Evolutionary conservation across 148 eudicot genomes (phyloP).

Genomic region (Chenopodium quinoa): DNA sequence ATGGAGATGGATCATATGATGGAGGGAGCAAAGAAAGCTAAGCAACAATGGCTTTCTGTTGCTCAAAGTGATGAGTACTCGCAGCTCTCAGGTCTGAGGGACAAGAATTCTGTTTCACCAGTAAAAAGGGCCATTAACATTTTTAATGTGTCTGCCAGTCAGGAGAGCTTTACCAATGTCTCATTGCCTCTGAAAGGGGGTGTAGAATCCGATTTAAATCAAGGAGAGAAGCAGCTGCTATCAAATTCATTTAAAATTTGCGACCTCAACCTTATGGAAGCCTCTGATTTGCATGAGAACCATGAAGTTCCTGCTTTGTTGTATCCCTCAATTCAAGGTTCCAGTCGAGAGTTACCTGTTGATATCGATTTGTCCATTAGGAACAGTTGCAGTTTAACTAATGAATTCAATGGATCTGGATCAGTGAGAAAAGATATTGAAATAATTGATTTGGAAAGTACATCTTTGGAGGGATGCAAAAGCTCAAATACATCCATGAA

Average conservation of each 20-base stretch:
- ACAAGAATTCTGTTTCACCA: slow-evolving; percentile 27
- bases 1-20: slow-evolving; percentile 33
- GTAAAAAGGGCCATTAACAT: slow-evolving; percentile 29
- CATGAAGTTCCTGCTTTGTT: slow-evolving; percentile 39
- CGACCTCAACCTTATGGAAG: slow-evolving; percentile 82
- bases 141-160: slow-evolving; percentile 31
- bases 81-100: slow-evolving; percentile 36
- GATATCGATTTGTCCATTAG: slow-evolving; percentile 72
- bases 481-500: slow-evolving; percentile 36
- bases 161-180: slow-evolving; percentile 33
- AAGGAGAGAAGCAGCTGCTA: slow-evolving; percentile 65
- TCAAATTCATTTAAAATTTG: slow-evolving; percentile 78
- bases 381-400: slow-evolving; percentile 39
- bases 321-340: slow-evolving; percentile 46
- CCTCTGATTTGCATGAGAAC: slow-evolving; percentile 56
- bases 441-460: slow-evolving; percentile 86
- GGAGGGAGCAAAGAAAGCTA: slow-evolving; percentile 58
- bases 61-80: slow-evolving; percentile 36
- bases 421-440: slow-evolving; percentile 61
- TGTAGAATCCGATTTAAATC: slow-evolving; percentile 40
- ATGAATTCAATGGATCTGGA: slow-evolving; percentile 43
- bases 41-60: slow-evolving; percentile 54
- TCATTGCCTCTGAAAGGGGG: slow-evolving; percentile 36
- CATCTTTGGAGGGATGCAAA: slow-evolving; percentile 51
- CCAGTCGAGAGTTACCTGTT: slow-evolving; percentile 39